Conservation (phyloP, 106 monocot genomes). For the Chionographis japonica region DNA sequence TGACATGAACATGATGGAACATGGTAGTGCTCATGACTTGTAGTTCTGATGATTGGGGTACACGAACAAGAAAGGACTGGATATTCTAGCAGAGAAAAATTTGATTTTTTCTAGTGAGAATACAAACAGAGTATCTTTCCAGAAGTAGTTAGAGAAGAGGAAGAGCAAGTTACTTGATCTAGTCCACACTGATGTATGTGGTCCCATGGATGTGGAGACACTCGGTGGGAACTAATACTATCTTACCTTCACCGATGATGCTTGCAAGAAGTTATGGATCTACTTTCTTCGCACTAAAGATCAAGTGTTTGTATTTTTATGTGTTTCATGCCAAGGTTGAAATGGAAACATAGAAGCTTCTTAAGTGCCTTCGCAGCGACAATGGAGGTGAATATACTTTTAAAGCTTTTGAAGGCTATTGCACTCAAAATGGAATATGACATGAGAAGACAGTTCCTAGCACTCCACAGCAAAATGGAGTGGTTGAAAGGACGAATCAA, state of each 20-base stretch:
- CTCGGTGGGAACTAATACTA: background rate
- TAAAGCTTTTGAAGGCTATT: background rate
- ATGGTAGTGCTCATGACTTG: background rate
- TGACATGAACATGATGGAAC: background rate
- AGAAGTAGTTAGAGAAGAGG: background rate
- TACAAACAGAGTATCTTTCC: background rate
- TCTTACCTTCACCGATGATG: background rate
- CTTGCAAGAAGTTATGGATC: background rate
- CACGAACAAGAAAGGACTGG: slow-evolving; percentile 6
- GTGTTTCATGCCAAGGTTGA: slow-evolving; percentile 3
- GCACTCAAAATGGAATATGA: background rate
- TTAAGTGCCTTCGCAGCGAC: background rate
- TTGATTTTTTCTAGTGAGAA: background rate
- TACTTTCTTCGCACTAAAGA: background rate
- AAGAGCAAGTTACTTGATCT: background rate
- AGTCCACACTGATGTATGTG: background rate
- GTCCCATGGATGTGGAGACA: background rate
- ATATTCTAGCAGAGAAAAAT: background rate
- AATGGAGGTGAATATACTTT: background rate
- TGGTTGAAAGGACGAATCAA: background rate
- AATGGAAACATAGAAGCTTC: background rate
- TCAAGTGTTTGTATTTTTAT: background rate
- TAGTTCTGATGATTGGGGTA: background rate
- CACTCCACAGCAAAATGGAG: background rate
- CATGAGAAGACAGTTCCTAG: background rate